Conservation (phyloP, 768 basidiomycete genomes). For the Lyophyllum shimeji region DNA sequence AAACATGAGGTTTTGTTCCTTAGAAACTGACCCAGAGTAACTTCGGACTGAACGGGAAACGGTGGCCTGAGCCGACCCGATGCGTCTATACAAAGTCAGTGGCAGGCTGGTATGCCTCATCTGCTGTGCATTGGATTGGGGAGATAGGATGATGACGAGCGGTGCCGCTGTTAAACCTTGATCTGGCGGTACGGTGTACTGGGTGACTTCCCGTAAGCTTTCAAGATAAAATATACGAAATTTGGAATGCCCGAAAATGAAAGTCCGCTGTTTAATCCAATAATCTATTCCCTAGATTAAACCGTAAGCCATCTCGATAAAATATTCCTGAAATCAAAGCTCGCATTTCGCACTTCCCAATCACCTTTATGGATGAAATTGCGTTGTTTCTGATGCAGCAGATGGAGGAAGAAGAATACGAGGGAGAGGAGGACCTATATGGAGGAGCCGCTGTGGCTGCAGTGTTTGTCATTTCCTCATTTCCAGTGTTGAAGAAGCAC, state of each 20-base stretch:
- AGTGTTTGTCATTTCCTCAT: background rate
- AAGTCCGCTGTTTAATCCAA: constrained; percentile 7
- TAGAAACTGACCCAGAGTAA: background rate
- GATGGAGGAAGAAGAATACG: constrained; percentile 3
- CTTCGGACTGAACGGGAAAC: background rate
- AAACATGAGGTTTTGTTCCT: background rate
- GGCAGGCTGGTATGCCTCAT: too few species aligned
- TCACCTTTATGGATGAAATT: too few species aligned
- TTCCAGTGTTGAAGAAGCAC: constrained; percentile 1
- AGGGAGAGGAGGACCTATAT: constrained; percentile 1
- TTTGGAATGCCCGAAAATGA: background rate
- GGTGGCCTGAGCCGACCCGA: too few species aligned
- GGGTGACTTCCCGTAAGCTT: constrained; percentile 11
- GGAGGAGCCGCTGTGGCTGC: background rate
- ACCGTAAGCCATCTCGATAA: constrained; percentile 8
- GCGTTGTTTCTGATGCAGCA: background rate
- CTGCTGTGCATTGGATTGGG: too few species aligned
- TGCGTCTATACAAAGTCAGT: too few species aligned
- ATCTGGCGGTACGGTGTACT: too few species aligned
- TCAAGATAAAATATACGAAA: background rate
- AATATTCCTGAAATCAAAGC: background rate
- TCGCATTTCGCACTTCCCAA: background rate
- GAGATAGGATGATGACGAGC: too few species aligned
- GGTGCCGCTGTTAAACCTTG: too few species aligned
- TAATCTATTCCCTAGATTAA: constrained; percentile 5